Conservation (phyloP, 2,329 filamentous ascomycete species). For the Chalaropsis ovoidea region DNA sequence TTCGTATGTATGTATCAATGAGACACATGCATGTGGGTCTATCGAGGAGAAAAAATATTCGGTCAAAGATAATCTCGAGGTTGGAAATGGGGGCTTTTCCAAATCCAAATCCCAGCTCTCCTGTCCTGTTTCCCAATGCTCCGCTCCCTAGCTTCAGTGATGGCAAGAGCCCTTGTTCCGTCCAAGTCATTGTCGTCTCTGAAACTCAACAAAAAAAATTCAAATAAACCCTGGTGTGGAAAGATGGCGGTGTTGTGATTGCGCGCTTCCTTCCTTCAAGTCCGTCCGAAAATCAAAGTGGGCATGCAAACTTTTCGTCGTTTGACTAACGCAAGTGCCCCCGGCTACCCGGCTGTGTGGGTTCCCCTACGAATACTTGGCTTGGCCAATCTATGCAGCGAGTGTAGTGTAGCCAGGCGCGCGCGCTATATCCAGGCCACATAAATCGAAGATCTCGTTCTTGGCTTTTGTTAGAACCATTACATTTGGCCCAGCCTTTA, state of each 20-base stretch:
- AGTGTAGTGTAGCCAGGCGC: too few relatives aligned
- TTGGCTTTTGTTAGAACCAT: too few relatives aligned
- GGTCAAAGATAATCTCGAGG: too few relatives aligned
- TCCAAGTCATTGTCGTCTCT: not conserved
- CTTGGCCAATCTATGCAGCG: not conserved
- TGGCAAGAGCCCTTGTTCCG: too few relatives aligned
- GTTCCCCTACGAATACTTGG: not conserved
- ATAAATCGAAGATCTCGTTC: too few relatives aligned
- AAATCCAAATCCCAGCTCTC: too few relatives aligned
- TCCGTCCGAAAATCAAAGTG: not conserved
- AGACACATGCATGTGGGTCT: not conserved
- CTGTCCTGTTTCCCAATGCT: too few relatives aligned
- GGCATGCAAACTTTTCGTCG: constrained; percentile 3
- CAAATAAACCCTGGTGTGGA: not conserved
- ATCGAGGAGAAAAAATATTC: not conserved
- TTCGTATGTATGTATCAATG: not conserved
- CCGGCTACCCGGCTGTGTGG: not conserved
- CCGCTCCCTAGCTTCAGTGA: too few relatives aligned
- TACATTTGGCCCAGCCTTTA: not conserved
- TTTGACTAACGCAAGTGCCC: constrained; percentile 5
- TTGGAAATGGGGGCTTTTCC: too few relatives aligned
- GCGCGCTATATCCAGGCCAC: too few relatives aligned
- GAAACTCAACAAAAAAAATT: not conserved
- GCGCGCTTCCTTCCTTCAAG: not conserved
- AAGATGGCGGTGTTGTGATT: not conserved